A percentile compares a stretch with the other conserved stretches of the same genome.
Evolutionary conservation across 495 filamentous ascomycete species (phyloP).

Genomic region (Halenospora varia): DNA sequence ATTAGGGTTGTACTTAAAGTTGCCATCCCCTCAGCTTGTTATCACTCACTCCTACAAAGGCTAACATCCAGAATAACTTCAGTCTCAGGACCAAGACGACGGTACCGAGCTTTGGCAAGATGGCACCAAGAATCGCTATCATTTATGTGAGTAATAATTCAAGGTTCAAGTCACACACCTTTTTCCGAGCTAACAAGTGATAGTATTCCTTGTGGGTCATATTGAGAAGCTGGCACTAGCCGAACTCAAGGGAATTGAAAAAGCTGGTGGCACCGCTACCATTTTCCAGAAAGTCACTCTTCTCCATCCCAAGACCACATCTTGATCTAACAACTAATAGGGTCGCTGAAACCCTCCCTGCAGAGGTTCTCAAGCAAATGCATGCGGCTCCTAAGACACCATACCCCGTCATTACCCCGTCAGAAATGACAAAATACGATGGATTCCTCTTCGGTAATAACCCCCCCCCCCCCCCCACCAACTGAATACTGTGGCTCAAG

Average conservation of each 20-base stretch:
- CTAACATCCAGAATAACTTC: not conserved
- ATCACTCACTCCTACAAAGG: not conserved
- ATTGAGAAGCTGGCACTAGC: constrained; percentile 78
- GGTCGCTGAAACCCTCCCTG: constrained; percentile 76
- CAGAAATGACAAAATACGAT: constrained; percentile 68
- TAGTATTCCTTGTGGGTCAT: constrained; percentile 95
- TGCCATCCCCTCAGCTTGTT: not conserved
- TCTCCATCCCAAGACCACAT: constrained; percentile 23
- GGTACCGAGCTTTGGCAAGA: not conserved
- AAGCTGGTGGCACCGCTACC: constrained; percentile 48
- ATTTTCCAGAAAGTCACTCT: constrained; percentile 36
- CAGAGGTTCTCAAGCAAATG: constrained; percentile 75
- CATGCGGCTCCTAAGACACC: constrained; percentile 72
- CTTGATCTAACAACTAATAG: constrained; percentile 32
- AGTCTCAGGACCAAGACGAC: not conserved
- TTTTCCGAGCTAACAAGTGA: not conserved
- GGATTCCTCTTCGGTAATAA: constrained; percentile 72
- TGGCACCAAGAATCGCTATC: constrained; percentile 15
- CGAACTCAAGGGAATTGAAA: constrained; percentile 80
- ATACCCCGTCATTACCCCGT: constrained; percentile 63
- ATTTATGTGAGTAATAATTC: constrained; percentile 6
- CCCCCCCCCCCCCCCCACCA: not conserved
- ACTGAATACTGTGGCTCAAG: too few species aligned
- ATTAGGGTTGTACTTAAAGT: not conserved
- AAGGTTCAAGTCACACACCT: not conserved